Conservation (phyloP, 352 stramenopile species). For the Thalassiosira livingstoniorum region DNA sequence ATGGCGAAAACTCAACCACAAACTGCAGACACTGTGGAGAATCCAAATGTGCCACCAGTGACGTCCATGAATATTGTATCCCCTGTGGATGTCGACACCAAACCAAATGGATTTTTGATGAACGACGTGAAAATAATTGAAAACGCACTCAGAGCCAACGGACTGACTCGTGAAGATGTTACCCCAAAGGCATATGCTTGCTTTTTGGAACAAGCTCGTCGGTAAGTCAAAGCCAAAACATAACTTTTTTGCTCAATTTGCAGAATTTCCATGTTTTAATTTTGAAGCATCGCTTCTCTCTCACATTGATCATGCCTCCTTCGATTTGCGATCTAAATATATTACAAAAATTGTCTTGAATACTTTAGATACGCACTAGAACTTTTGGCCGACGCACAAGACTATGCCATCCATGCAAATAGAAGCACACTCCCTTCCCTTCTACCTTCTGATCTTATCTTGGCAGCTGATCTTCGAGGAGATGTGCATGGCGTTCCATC, state of each 20-base stretch:
- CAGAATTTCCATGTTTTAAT: no score
- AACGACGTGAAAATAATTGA: conserved; percentile 77
- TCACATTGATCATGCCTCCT: no score
- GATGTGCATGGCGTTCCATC: conserved; percentile 53
- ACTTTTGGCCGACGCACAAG: conserved; percentile 74
- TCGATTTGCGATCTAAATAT: no score
- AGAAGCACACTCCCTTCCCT: conserved; percentile 47
- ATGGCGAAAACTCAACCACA: background rate
- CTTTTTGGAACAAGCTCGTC: conserved; percentile 77
- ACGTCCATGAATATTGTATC: background rate
- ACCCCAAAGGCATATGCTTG: conserved; percentile 75
- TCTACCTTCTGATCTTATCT: conserved; percentile 36
- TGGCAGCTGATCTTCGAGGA: conserved; percentile 66
- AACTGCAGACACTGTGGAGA: no score
- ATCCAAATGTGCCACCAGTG: background rate
- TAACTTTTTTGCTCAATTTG: no score
- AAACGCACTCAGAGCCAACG: conserved; percentile 61
- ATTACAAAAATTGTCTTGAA: no score
- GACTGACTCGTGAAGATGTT: conserved; percentile 66
- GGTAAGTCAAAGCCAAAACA: conserved; percentile 10
- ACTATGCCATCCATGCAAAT: conserved; percentile 71
- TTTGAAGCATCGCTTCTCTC: no score
- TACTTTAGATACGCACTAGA: conserved; percentile 62
- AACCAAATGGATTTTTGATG: conserved; percentile 38
- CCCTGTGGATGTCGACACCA: background rate